phyloP scores from a whole-genome alignment of 1,139 yeast genomes.

The Scheffersomyces insectosa region DNA sequence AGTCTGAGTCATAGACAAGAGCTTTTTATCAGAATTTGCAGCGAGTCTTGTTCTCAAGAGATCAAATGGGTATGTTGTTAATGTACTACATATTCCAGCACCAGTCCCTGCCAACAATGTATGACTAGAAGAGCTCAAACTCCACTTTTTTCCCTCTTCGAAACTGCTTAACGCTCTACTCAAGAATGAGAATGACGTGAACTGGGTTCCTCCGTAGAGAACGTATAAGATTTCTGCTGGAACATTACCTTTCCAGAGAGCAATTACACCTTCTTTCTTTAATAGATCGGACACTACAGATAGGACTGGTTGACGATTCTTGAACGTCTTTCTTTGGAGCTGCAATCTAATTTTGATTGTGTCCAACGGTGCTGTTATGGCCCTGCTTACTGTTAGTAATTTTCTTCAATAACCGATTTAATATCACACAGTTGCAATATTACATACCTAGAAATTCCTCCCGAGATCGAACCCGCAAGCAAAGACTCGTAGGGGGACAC shows the following conservation, averaged over 20 bases:
- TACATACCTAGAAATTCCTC: slow-evolving; percentile 57
- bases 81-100: slow-evolving; percentile 76
- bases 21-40: slow-evolving; percentile 47
- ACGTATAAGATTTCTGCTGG: slow-evolving; percentile 90
- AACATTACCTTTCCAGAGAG: slow-evolving; percentile 92
- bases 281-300: slow-evolving; percentile 31
- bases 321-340: slow-evolving; percentile 37
- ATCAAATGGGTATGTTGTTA: slow-evolving; percentile 84
- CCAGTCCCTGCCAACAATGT: slow-evolving; percentile 69
- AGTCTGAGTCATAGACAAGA: slow-evolving; percentile 48
- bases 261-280: slow-evolving; percentile 40
- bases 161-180: slow-evolving; percentile 41
- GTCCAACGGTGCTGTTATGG: slow-evolving; percentile 86
- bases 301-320: slow-evolving; percentile 30
- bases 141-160: slow-evolving; percentile 23
- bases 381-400: slow-evolving; percentile 29
- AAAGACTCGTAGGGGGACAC: slow-evolving; percentile 48
- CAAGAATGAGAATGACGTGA: slow-evolving; percentile 64
- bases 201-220: slow-evolving; percentile 82
- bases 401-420: not conserved
- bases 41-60: slow-evolving; percentile 81
- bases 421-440: not conserved
- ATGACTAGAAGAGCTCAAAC: slow-evolving; percentile 41
- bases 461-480: slow-evolving; percentile 73
- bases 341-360: slow-evolving; percentile 86